Base-by-base conservation (phyloP, 495 filamentous ascomycete species). In the Cladorrhinum samala region DNA sequence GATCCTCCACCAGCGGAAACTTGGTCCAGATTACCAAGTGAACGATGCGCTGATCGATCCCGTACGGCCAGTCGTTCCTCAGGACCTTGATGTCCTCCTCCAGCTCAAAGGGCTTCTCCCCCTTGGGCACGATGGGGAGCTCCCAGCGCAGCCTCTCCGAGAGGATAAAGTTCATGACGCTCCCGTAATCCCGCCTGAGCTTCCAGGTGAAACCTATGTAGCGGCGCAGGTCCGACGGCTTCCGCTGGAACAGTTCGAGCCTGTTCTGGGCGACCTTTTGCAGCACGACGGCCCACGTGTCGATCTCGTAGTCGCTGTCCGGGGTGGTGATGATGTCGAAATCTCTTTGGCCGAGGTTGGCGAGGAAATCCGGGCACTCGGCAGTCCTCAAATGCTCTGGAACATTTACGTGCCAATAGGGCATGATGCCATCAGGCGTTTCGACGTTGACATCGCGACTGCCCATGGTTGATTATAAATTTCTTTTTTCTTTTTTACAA, bases 21-120 rank as follows among this genome's bases (percentile, higher is more conserved):
- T 94, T 95, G n/a, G 86, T 91, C 90, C 90, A 95, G 9, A 94
- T 80, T 14, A 93, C 87, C 18, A 94, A 70, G 63, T 95, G 90
- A 8, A 89, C 81, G 49, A 95, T 89, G 51, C 74, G 74, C 27
- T 72, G 58, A 53, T 91, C 87, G 49, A 94, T 72, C 0, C 88
- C 89, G 58, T 95, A 95, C 2, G 90, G 90, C 88, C 89, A 95
- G 75, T 95, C 89, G 61, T 95, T 95, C 70, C 81, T 81, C 17
- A 94, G 66, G 37, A 92, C 82, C 55, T 84, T 87, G 62, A 86
- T 64, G 47, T 84, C 85, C 1, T 83, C 84, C 1, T 64, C 66
- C 13, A 62, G 56, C 59, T 74, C 68, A 55, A 80, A 78, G 11
- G 73, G 71, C 25, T 44, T 56, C 17, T 1, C 17, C 8, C 67